These are phyloP conservation scores for Hyphopichia burtonii DNA, from an alignment of 1,139 yeast genomes.

Conservation along the genomic window DNA sequence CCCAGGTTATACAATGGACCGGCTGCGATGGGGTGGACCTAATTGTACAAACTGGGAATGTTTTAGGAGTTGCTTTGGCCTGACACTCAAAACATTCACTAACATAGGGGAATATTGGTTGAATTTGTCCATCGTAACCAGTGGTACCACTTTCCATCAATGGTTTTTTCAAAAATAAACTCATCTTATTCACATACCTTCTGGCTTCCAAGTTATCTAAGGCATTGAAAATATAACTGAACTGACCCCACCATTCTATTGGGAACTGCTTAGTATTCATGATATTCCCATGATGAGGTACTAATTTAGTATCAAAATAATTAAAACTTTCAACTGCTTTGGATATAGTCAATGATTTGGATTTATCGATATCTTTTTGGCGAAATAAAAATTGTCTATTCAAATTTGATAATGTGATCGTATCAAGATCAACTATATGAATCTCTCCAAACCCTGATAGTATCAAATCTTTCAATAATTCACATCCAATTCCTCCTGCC, in stretches of 20 bases:
- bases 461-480: conserved; percentile 79
- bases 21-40: conserved; percentile 97
- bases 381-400: conserved; percentile 92
- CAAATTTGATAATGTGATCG: conserved; percentile 86
- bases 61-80: conserved; percentile 81
- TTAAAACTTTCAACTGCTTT: conserved; percentile 80
- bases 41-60: conserved; percentile 95
- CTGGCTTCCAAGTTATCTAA: conserved; percentile 93
- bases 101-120: conserved; percentile 78
- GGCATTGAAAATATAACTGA: conserved; percentile 83
- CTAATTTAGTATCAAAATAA: conserved; percentile 60
- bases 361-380: conserved; percentile 79
- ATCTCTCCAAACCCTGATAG: conserved; percentile 85
- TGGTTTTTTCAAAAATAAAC: conserved; percentile 70
- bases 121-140: conserved; percentile 91
- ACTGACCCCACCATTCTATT: conserved; percentile 76
- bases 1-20: conserved; percentile 97
- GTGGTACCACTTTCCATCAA: conserved; percentile 94
- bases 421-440: conserved; percentile 90
- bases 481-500: conserved; percentile 99
- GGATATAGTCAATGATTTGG: conserved; percentile 81
- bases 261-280: conserved; percentile 76
- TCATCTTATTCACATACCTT: conserved; percentile 80
- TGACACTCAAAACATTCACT: conserved; percentile 95
- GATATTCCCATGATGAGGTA: conserved; percentile 85